These are phyloP conservation scores for Dentipellis fragilis DNA, from an alignment of 768 basidiomycete species.

Conservation along the genomic window DNA sequence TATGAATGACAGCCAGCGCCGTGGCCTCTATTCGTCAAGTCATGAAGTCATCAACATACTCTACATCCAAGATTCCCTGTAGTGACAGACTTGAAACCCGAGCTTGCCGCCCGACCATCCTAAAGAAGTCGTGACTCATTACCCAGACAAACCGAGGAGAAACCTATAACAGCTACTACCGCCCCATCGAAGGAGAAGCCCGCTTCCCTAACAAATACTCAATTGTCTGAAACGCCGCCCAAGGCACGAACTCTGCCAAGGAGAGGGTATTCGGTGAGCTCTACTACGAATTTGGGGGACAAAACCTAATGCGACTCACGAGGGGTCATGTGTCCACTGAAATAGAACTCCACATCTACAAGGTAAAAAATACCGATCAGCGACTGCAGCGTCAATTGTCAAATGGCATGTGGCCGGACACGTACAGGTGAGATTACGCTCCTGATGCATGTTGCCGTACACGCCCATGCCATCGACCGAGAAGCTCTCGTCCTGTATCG, in stretches of 20 bases:
- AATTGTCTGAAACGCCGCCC: conserved; percentile 15
- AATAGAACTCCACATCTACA: conserved; percentile 46
- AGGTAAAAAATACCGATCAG: not conserved
- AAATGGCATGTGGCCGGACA: not conserved
- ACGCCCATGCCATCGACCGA: conserved; percentile 21
- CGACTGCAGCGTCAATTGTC: not conserved
- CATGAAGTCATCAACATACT: no score
- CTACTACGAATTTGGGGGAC: not conserved
- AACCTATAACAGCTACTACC: no score
- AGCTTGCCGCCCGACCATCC: no score
- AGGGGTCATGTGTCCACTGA: conserved; percentile 51
- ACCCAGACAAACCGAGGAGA: no score
- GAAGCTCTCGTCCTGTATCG: conserved; percentile 24
- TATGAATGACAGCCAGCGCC: no score
- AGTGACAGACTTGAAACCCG: no score
- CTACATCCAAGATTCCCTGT: no score
- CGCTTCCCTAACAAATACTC: conserved; percentile 3
- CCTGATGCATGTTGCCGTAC: conserved; percentile 23
- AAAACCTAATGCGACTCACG: conserved; percentile 23
- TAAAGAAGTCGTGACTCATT: no score
- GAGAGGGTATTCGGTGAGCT: not conserved
- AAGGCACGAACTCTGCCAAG: conserved; percentile 16
- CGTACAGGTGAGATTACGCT: conserved; percentile 24
- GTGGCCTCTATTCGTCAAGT: no score
- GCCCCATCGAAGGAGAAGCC: not conserved